Base-by-base conservation (phyloP, 2,329 filamentous ascomycete species). In the Claviceps sp. region DNA sequence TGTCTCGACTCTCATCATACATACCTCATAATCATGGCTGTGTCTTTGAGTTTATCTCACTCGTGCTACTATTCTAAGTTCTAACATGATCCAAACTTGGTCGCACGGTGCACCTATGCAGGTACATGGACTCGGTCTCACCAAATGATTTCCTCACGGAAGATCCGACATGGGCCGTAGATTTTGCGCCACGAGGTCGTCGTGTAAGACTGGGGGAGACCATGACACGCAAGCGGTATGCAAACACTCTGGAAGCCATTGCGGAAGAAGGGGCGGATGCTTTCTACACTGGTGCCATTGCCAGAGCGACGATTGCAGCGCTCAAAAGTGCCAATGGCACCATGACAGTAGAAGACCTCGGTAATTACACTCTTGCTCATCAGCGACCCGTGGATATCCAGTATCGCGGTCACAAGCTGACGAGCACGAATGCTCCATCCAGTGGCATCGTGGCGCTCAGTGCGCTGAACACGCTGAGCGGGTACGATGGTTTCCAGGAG, bases 111-210 rank as follows among this genome's bases (percentile, higher is more conserved):
- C 29, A 29, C 9, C 29, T 29, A 29, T 29, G 7, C 5, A 49
- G 47, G 16, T 86, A 87, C 61, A 90, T 93, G 76, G 64, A 59
- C 23, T 73, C n/a, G 68, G 52, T 64, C 62, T 62, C 53, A 58
- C 71, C 7, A 47, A 76, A 58, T 16, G 49, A 82, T 57, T 93
- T 93, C 61, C 67, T 95, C 0, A 74, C 79, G 2, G 71, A 83
- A 0, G 79, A 94, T 54, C 80, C 84, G 0, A 75, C 78, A 0
- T 95, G 88, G 85, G 86, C 88, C 0, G 68, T 88, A 29, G 89
- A 95, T 64, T 95, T 95, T 65, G 88, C 88, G 2, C 87, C 87
- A 0, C 78, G 85, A 53, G 88, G 87, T 3, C 79, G 72, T 1
- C 68, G 79, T 1, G 60, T 90, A 1, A 71, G 73, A 20, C 64